Percentiles rank a stretch among this genome's conserved stretches.
These are phyloP conservation scores for Russula griseocarnosa DNA, from an alignment of 768 basidiomycete species.

Conservation along the genomic window DNA sequence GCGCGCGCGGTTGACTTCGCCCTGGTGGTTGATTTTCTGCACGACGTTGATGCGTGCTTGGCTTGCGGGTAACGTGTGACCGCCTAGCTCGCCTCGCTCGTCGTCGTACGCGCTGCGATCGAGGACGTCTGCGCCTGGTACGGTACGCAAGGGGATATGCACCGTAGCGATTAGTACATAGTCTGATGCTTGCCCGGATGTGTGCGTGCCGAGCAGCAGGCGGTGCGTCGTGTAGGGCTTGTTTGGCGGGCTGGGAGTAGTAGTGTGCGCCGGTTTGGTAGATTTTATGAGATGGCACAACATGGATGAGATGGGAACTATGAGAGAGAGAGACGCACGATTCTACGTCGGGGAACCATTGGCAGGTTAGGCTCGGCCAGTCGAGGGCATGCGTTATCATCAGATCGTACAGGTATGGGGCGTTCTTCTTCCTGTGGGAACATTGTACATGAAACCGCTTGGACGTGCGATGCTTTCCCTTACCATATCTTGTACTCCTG, in stretches of 20 bases:
- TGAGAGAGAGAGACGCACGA: slow-evolving; percentile 49
- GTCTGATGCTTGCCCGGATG: slow-evolving; percentile 90
- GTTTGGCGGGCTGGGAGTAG: slow-evolving; percentile 63
- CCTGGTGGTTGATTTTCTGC: slow-evolving; percentile 91
- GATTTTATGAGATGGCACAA: neutral
- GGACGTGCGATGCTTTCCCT: slow-evolving; percentile 16
- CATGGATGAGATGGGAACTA: neutral
- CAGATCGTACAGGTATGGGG: slow-evolving; percentile 95
- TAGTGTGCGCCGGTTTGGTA: neutral
- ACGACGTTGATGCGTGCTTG: slow-evolving; percentile 83
- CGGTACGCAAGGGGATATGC: slow-evolving; percentile 81
- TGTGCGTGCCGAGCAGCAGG: slow-evolving; percentile 94
- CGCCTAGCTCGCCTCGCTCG: slow-evolving; percentile 91
- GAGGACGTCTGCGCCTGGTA: slow-evolving; percentile 69
- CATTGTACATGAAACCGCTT: slow-evolving; percentile 4
- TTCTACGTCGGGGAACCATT: slow-evolving; percentile 98
- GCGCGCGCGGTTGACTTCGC: slow-evolving; percentile 94
- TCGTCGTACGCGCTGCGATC: slow-evolving; percentile 82
- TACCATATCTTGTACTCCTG: slow-evolving; percentile 88
- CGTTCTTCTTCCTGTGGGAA: slow-evolving; percentile 82
- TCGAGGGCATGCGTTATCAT: slow-evolving; percentile 97
- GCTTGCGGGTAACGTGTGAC: slow-evolving; percentile 71
- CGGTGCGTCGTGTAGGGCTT: slow-evolving; percentile 96
- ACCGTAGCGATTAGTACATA: slow-evolving; percentile 95
- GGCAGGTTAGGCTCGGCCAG: slow-evolving; percentile 97